These are phyloP conservation scores for Hyphodiscus sp. DNA, from an alignment of 2,329 filamentous ascomycete genomes.

Conservation along the genomic window DNA sequence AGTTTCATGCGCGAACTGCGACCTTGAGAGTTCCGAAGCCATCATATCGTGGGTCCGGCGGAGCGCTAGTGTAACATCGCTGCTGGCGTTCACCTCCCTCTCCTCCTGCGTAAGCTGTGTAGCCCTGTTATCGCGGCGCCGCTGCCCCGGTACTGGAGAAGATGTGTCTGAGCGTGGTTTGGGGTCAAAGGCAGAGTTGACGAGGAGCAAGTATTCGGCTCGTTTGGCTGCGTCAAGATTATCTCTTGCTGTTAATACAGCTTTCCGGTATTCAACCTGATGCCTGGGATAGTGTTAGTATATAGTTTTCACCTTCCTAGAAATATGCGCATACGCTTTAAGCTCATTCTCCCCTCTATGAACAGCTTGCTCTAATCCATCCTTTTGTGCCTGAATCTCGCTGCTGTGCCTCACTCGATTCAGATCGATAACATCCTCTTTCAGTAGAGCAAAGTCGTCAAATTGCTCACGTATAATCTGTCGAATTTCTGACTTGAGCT, in stretches of 20 bases:
- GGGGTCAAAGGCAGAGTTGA: slow-evolving; percentile 54
- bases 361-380: slow-evolving; percentile 59
- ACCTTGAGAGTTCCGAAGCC: slow-evolving; percentile 75
- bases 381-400: slow-evolving; percentile 54
- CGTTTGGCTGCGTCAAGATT: slow-evolving; percentile 67
- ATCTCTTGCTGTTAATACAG: slow-evolving; percentile 72
- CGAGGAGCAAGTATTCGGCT: slow-evolving; percentile 69
- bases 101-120: slow-evolving; percentile 52
- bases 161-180: slow-evolving; percentile 23
- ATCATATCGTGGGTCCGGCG: slow-evolving; percentile 83
- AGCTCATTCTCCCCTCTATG: slow-evolving; percentile 65
- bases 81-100: slow-evolving; percentile 65
- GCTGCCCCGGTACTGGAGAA: slow-evolving; percentile 34
- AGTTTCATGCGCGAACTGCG: slow-evolving; percentile 84
- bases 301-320: neutral
- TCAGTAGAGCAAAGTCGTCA: slow-evolving; percentile 75
- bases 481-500: slow-evolving; percentile 76
- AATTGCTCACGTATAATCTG: slow-evolving; percentile 70
- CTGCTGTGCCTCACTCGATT: slow-evolving; percentile 44
- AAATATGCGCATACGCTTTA: slow-evolving; percentile 47
- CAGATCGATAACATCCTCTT: slow-evolving; percentile 71
- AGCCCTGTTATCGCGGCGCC: slow-evolving; percentile 13
- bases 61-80: slow-evolving; percentile 77
- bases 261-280: slow-evolving; percentile 64
- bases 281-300: neutral